These are phyloP conservation scores for Hemileccinum impolitum DNA, from an alignment of 768 basidiomycete genomes.

Conservation along the genomic window DNA sequence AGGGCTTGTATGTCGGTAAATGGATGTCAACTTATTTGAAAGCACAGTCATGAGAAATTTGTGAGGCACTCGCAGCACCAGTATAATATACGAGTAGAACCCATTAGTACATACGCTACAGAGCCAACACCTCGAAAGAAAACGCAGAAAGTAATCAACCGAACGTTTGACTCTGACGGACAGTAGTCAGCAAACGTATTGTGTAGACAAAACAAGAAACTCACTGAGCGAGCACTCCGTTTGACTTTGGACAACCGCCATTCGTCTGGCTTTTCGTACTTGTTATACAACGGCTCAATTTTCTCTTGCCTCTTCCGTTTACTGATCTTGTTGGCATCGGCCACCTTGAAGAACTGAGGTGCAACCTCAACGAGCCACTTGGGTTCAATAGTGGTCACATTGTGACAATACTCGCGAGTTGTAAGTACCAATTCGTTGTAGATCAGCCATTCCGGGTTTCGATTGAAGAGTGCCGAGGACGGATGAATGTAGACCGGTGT, in stretches of 20 bases:
- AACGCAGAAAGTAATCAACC: constrained; percentile 43
- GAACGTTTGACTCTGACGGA: constrained; percentile 80
- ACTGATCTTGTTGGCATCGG: constrained; percentile 96
- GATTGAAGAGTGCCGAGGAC: constrained; percentile 94
- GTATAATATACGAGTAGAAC: constrained; percentile 5
- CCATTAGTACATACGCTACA: constrained; percentile 13
- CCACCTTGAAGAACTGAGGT: constrained; percentile 98
- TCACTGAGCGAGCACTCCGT: constrained; percentile 78
- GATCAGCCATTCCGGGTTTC: constrained; percentile 92
- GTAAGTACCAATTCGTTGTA: constrained; percentile 97
- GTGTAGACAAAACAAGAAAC: constrained; percentile 23
- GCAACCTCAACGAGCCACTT: constrained; percentile 99
- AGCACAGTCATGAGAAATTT: not conserved
- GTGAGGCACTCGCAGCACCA: not conserved
- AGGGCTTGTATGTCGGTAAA: not conserved
- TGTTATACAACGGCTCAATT: constrained; percentile 94
- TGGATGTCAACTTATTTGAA: not conserved
- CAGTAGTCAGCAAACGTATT: constrained; percentile 11
- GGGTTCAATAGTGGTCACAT: constrained; percentile 93
- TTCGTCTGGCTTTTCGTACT: constrained; percentile 91
- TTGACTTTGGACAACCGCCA: constrained; percentile 95
- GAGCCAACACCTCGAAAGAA: not conserved
- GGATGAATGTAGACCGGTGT: constrained; percentile 99
- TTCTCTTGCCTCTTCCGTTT: constrained; percentile 95
- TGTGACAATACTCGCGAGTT: constrained; percentile 92